Evolutionary conservation across 306 rosid genomes (phyloP).

Genomic region (Begonia loranthoides): DNA sequence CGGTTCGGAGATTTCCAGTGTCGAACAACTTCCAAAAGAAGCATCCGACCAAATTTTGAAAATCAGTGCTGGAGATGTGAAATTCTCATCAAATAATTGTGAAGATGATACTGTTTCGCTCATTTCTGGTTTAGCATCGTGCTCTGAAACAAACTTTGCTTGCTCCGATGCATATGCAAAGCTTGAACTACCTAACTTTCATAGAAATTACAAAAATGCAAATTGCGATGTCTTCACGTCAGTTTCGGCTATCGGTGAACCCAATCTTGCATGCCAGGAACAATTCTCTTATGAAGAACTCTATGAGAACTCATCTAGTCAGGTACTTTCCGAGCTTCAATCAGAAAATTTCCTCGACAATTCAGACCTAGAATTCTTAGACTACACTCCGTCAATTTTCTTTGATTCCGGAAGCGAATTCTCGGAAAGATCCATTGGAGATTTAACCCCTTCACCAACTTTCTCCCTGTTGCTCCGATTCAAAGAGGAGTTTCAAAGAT

Average conservation of each 20-base stretch:
- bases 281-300: conserved; percentile 34
- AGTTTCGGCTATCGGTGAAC: conserved; percentile 34
- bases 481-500: conserved; percentile 33
- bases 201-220: conserved; percentile 16
- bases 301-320: conserved; percentile 39
- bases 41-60: conserved; percentile 7
- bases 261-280: conserved; percentile 73
- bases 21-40: conserved; percentile 8
- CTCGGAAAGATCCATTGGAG: conserved; percentile 54
- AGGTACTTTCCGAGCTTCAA: conserved; percentile 35
- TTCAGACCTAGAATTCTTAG: conserved; percentile 42
- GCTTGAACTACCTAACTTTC: conserved; percentile 23
- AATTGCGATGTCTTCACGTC: conserved; percentile 22
- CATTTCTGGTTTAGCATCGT: conserved; percentile 21
- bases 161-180: conserved; percentile 4
- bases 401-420: conserved; percentile 77
- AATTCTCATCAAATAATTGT: conserved; percentile 14
- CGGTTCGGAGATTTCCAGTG: conserved; percentile 34
- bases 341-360: conserved; percentile 35
- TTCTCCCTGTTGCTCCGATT: conserved; percentile 38
- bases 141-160: conserved; percentile 6
- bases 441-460: conserved; percentile 50
- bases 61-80: conserved; percentile 11
- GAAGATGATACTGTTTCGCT: conserved; percentile 29
- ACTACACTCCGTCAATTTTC: conserved; percentile 44